Percentiles rank a stretch among this genome's conserved stretches.
These are phyloP conservation scores for Hericium rajendrae DNA, from an alignment of 768 basidiomycete genomes.

Conservation along the genomic window DNA sequence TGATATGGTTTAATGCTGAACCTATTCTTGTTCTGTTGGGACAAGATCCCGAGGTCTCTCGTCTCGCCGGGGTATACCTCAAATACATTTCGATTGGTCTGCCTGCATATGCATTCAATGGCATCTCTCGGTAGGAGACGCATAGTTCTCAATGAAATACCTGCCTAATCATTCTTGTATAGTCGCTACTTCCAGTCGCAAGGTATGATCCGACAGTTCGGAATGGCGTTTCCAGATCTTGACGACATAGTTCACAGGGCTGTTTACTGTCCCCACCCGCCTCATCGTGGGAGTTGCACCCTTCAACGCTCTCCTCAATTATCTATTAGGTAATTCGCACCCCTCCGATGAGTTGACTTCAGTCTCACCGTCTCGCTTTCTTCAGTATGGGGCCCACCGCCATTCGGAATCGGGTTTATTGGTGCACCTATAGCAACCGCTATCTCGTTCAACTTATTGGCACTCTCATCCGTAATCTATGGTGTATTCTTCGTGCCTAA, in stretches of 20 bases:
- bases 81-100: conserved; percentile 70
- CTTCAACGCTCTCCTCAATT: conserved; percentile 76
- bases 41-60: conserved; percentile 81
- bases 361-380: conserved; percentile 1
- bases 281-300: conserved; percentile 80
- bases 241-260: conserved; percentile 30
- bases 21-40: conserved; percentile 60
- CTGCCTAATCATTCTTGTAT: neutral
- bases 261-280: conserved; percentile 79
- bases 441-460: conserved; percentile 81
- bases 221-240: neutral
- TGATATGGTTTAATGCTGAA: conserved; percentile 82
- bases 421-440: conserved; percentile 90
- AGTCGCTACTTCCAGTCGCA: conserved; percentile 80
- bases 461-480: conserved; percentile 50
- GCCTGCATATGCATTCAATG: conserved; percentile 60
- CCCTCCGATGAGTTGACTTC: conserved; percentile 3
- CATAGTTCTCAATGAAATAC: neutral
- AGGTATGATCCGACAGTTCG: conserved; percentile 28
- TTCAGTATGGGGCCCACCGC: conserved; percentile 72
- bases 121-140: conserved; percentile 35
- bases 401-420: conserved; percentile 76
- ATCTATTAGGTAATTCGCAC: conserved; percentile 51
- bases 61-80: conserved; percentile 67
- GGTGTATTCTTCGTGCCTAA: conserved; percentile 50